Conservation (phyloP, 2,329 filamentous ascomycete species). For the Penicillium sp. region DNA sequence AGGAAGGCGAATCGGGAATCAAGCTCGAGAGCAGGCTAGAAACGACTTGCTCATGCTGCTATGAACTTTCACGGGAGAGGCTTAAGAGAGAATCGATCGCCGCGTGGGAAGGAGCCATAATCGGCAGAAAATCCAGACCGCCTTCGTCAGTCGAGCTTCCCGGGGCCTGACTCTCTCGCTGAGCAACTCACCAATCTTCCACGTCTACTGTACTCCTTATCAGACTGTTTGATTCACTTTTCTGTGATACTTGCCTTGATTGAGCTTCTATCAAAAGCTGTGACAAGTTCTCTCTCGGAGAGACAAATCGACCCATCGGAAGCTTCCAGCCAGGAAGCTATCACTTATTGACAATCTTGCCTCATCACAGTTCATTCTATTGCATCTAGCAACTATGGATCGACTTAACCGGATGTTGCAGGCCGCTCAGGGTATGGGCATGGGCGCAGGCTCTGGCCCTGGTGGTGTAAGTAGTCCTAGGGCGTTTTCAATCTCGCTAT, state of each 20-base stretch:
- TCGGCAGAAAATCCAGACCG: conserved; percentile 28
- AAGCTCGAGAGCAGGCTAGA: conserved; percentile 11
- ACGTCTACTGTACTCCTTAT: conserved; percentile 3
- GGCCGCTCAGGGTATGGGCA: conserved; percentile 62
- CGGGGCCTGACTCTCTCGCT: conserved; percentile 9
- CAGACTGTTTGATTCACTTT: conserved; percentile 9
- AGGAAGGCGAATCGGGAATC: conserved; percentile 4
- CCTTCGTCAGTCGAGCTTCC: conserved; percentile 33
- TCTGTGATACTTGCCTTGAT: background rate
- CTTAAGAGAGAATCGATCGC: conserved; percentile 25
- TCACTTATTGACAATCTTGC: conserved; percentile 19
- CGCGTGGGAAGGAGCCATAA: conserved; percentile 20
- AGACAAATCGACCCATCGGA: conserved; percentile 14
- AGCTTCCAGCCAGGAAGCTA: conserved; percentile 34
- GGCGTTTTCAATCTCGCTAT: conserved; percentile 8
- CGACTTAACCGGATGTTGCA: conserved; percentile 86
- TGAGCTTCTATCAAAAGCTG: background rate
- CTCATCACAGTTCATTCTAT: conserved; percentile 18
- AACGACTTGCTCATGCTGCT: conserved; percentile 18
- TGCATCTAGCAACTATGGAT: conserved; percentile 64
- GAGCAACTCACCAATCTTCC: conserved; percentile 10
- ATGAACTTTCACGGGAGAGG: conserved; percentile 22
- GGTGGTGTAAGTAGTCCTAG: conserved; percentile 38
- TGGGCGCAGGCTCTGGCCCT: conserved; percentile 36
- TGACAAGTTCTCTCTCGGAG: background rate